Evolutionary conservation across 805 yeast species (phyloP).

Genomic region (Cyberlindnera japonica): DNA sequence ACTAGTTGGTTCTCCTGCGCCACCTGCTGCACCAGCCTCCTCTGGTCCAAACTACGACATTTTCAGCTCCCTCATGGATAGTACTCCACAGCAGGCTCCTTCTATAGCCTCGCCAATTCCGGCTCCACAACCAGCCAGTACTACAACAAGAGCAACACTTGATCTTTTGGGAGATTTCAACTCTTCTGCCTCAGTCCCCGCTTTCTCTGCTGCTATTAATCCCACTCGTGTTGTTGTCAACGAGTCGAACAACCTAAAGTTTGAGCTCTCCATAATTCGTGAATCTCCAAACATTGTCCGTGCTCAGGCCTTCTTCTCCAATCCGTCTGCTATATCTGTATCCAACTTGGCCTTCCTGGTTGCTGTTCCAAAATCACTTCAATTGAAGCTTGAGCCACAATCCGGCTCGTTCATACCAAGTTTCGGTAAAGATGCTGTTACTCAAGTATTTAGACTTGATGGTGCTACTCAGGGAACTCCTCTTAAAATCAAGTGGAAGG

Average conservation of each 20-base stretch:
- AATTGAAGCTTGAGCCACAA: conserved; percentile 59
- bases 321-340: conserved; percentile 42
- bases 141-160: conserved; percentile 11
- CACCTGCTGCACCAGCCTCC: conserved; percentile 25
- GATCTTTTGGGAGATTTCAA: conserved; percentile 24
- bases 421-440: conserved; percentile 44
- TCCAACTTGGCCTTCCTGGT: conserved; percentile 53
- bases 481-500: conserved; percentile 77
- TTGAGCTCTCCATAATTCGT: conserved; percentile 43
- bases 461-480: conserved; percentile 34
- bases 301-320: conserved; percentile 51
- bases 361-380: conserved; percentile 67
- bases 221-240: conserved; percentile 32
- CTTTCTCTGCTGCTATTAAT: conserved; percentile 2
- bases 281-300: conserved; percentile 35
- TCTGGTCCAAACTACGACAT: conserved; percentile 27
- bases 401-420: conserved; percentile 50
- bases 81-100: conserved; percentile 21
- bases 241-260: conserved; percentile 44
- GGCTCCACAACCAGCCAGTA: conserved; percentile 1
- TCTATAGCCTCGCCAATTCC: not conserved
- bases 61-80: conserved; percentile 21
- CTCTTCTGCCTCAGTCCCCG: conserved; percentile 13
- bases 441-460: conserved; percentile 46
- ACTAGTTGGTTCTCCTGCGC: conserved; percentile 32